Evolutionary conservation across 208 protist species (phyloP).

Genomic region (Leishmania arabica): DNA sequence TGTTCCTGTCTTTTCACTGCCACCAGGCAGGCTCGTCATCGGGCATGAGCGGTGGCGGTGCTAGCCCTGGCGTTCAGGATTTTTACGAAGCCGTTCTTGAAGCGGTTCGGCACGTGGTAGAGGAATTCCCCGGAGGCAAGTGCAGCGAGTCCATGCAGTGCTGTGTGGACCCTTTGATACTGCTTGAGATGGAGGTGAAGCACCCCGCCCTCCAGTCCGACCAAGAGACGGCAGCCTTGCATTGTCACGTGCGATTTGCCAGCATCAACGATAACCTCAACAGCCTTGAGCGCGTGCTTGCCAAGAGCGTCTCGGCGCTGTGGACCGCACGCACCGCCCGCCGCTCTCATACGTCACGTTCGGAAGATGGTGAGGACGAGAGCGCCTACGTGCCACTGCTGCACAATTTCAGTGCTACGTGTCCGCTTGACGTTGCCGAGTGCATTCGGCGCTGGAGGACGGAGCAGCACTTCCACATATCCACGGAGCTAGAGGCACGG

Average conservation of each 20-base stretch:
- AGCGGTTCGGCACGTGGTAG: slow-evolving; percentile 55
- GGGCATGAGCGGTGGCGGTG: neutral
- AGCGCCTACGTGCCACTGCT: slow-evolving; percentile 26
- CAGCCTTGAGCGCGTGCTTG: slow-evolving; percentile 29
- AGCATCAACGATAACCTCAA: slow-evolving; percentile 32
- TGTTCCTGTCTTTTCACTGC: slow-evolving; percentile 81
- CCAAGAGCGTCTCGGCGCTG: slow-evolving; percentile 23
- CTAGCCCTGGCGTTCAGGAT: slow-evolving; percentile 21
- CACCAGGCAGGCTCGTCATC: slow-evolving; percentile 22
- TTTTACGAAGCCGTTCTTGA: slow-evolving; percentile 71
- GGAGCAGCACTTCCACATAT: slow-evolving; percentile 26
- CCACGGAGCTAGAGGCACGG: slow-evolving; percentile 16
- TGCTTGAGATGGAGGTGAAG: slow-evolving; percentile 20
- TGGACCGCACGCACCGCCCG: slow-evolving; percentile 24
- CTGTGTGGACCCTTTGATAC: slow-evolving; percentile 24
- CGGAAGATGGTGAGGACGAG: slow-evolving; percentile 11
- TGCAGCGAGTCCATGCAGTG: slow-evolving; percentile 73
- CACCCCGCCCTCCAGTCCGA: slow-evolving; percentile 24
- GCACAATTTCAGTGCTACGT: slow-evolving; percentile 18
- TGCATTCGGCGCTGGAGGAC: slow-evolving; percentile 26
- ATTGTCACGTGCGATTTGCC: slow-evolving; percentile 18
- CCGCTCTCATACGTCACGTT: slow-evolving; percentile 2
- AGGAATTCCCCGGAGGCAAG: slow-evolving; percentile 60
- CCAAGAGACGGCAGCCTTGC: slow-evolving; percentile 15
- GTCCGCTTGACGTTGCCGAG: slow-evolving; percentile 16